Conservation (phyloP, 495 filamentous ascomycete genomes). For the Aspergillus leporis region DNA sequence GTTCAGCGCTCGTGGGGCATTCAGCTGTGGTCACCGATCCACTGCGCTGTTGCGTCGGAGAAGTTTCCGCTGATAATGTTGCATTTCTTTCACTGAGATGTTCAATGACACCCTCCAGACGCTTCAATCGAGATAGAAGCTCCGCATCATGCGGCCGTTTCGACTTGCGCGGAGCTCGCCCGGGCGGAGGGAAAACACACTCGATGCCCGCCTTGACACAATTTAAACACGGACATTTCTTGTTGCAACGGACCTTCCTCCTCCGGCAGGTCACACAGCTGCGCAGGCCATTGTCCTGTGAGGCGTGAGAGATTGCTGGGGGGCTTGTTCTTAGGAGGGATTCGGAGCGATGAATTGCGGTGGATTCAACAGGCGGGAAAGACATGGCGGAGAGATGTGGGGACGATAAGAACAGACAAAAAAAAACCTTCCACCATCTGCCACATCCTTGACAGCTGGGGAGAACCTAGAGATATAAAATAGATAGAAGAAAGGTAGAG, state of each 20-base stretch:
- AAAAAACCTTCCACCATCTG: slow-evolving; percentile 8
- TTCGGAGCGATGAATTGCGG: slow-evolving; percentile 8
- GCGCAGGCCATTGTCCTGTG: slow-evolving; percentile 56
- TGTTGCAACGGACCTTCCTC: slow-evolving; percentile 88
- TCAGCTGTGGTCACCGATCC: slow-evolving; percentile 11
- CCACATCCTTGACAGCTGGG: slow-evolving; percentile 12
- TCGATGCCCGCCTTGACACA: slow-evolving; percentile 75
- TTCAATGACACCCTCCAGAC: slow-evolving; percentile 80
- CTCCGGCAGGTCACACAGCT: slow-evolving; percentile 84
- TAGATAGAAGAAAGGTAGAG: neutral
- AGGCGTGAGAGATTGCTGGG: slow-evolving; percentile 1
- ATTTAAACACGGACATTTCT: slow-evolving; percentile 78
- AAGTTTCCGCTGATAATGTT: slow-evolving; percentile 6
- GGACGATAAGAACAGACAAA: neutral
- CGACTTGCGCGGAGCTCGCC: slow-evolving; percentile 71
- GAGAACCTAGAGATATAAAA: neutral
- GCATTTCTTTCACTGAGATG: slow-evolving; percentile 48
- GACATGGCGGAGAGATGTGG: slow-evolving; percentile 29
- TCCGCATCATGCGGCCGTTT: slow-evolving; percentile 71
- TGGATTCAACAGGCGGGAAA: slow-evolving; percentile 18
- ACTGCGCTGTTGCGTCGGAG: slow-evolving; percentile 9
- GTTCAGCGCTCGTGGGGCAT: slow-evolving; percentile 5
- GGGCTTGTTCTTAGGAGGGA: slow-evolving; percentile 16
- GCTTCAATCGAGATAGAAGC: slow-evolving; percentile 72
- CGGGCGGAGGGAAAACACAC: slow-evolving; percentile 82